Evolutionary conservation across 108 stramenopile genomes (phyloP).

Genomic region (Skeletonema menzelii): DNA sequence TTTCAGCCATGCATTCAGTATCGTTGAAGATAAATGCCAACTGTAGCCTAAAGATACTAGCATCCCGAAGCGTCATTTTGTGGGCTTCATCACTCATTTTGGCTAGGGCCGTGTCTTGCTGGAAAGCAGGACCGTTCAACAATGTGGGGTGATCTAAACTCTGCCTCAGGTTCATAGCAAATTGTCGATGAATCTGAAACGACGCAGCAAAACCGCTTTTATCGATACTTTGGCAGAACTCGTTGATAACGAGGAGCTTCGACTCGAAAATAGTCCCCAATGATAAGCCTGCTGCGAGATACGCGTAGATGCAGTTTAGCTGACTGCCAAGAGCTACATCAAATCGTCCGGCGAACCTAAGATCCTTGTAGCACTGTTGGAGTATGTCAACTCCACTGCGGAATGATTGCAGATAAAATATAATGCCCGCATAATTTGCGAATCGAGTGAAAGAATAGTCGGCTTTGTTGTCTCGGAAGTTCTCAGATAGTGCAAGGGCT

Average conservation of each 20-base stretch:
- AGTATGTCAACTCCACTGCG: constrained; percentile 19
- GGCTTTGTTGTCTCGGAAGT: constrained; percentile 17
- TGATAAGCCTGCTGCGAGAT: constrained; percentile 17
- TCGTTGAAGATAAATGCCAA: constrained; percentile 43
- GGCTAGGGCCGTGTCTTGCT: constrained; percentile 24
- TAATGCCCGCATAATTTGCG: constrained; percentile 3
- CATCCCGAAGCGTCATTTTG: constrained; percentile 37
- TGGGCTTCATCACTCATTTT: constrained; percentile 17
- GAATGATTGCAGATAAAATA: constrained; percentile 23
- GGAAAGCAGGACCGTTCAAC: constrained; percentile 13
- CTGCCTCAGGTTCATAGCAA: constrained; percentile 24
- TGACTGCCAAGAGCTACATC: constrained; percentile 23
- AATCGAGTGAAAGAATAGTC: constrained; percentile 12
- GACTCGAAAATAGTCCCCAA: constrained; percentile 34
- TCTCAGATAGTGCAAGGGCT: constrained; percentile 13
- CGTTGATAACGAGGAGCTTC: constrained; percentile 26
- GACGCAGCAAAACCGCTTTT: constrained; percentile 14
- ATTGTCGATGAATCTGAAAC: constrained; percentile 28
- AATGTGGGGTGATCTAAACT: constrained; percentile 11
- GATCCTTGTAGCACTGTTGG: constrained; percentile 11
- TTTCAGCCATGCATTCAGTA: constrained; percentile 17
- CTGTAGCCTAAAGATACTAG: constrained; percentile 27
- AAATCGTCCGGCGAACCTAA: constrained; percentile 13
- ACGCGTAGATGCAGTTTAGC: constrained; percentile 8
- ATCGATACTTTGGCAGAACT: constrained; percentile 8